Conservation (phyloP, 805 yeast genomes). For the Metschnikowia drakensbergensis region DNA sequence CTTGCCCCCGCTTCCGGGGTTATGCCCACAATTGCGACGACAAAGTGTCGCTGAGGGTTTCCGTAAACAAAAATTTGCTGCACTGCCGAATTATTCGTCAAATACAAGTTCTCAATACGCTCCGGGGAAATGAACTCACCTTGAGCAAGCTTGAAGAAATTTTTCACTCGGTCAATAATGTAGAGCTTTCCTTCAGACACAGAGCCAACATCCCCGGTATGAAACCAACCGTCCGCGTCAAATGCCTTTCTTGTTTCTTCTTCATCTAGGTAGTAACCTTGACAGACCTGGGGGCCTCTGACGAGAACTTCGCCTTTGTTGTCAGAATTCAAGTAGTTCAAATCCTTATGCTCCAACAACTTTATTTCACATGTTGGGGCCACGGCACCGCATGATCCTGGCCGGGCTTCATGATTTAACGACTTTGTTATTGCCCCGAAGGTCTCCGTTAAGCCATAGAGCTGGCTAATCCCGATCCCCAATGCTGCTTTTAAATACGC, state of each 20-base stretch:
- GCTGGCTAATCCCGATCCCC: constrained; percentile 55
- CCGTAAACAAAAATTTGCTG: constrained; percentile 14
- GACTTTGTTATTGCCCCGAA: constrained; percentile 49
- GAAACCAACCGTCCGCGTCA: constrained; percentile 44
- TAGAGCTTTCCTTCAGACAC: constrained; percentile 45
- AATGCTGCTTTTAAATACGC: constrained; percentile 42
- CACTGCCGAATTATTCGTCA: constrained; percentile 17
- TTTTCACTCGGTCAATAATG: constrained; percentile 66
- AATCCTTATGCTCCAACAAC: constrained; percentile 56
- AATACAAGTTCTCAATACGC: constrained; percentile 61
- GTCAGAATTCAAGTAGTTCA: constrained; percentile 38
- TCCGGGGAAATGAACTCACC: constrained; percentile 68
- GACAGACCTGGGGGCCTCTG: constrained; percentile 61
- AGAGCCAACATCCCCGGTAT: constrained; percentile 47
- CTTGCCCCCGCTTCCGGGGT: constrained; percentile 23
- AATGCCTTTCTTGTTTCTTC: constrained; percentile 51
- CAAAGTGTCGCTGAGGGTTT: constrained; percentile 6
- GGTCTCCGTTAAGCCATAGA: constrained; percentile 68
- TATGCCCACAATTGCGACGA: constrained; percentile 18
- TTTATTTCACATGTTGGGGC: constrained; percentile 49
- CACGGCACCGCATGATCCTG: constrained; percentile 58
- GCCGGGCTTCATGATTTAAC: constrained; percentile 38
- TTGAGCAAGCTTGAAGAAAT: constrained; percentile 59
- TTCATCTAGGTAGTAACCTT: constrained; percentile 50
- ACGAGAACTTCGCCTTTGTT: constrained; percentile 45